Evolutionary conservation across 140 eudicot genomes (phyloP).

Genomic region (Cichorium intybus): DNA sequence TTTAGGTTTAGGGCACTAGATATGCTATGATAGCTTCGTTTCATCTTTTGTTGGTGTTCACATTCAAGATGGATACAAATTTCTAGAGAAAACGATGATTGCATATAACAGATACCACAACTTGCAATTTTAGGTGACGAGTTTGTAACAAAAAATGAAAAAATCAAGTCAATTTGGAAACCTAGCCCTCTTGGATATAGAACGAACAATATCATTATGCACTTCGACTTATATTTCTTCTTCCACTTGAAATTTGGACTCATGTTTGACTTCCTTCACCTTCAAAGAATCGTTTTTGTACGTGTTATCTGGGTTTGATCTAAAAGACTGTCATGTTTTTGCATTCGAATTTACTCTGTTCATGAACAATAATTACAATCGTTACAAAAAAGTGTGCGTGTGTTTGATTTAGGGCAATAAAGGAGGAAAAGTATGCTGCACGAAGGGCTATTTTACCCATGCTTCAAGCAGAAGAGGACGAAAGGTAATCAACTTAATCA

Average conservation of each 20-base stretch:
- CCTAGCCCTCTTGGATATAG: not conserved
- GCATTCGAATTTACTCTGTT: not conserved
- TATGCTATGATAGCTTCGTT: not conserved
- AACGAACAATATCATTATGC: not conserved
- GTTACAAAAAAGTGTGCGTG: not conserved
- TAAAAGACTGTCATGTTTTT: too few relatives aligned
- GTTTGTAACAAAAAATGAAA: not conserved
- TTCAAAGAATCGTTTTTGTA: too few relatives aligned
- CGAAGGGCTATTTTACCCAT: slow-evolving; percentile 85
- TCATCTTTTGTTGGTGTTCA: not conserved
- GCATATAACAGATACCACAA: not conserved
- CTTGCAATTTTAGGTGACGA: too few relatives aligned
- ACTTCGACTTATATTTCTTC: not conserved
- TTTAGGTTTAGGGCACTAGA: slow-evolving; percentile 4
- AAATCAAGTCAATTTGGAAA: too few relatives aligned
- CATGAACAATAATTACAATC: not conserved
- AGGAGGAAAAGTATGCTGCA: slow-evolving; percentile 87
- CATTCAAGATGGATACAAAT: not conserved
- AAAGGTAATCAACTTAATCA: slow-evolving; percentile 76
- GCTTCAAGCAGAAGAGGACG: slow-evolving; percentile 98
- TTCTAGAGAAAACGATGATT: not conserved
- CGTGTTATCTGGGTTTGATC: not conserved
- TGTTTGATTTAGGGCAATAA: slow-evolving; percentile 54
- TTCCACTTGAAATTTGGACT: not conserved
- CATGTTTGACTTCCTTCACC: too few relatives aligned